phyloP scores from a whole-genome alignment of 1,284 basidiomycete species.

The Cutaneotrichosporon mucoides region DNA sequence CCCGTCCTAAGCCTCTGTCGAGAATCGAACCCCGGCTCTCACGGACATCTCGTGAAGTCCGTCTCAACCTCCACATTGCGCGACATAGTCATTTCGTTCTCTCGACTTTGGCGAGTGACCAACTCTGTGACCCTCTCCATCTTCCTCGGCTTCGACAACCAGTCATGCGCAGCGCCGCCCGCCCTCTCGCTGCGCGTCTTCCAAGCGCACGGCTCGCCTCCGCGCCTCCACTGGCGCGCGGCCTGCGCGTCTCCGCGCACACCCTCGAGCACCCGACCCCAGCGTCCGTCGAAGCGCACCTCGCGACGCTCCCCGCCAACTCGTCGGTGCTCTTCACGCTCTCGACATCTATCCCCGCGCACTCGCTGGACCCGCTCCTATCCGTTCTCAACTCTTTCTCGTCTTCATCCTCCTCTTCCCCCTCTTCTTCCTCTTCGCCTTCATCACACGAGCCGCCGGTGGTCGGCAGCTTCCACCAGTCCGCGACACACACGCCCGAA shows the following conservation, averaged over 20 bases:
- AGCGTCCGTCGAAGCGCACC: neutral
- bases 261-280: slow-evolving; percentile 28
- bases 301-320: neutral
- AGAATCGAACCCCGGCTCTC: too few species aligned
- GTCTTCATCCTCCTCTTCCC: neutral
- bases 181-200: neutral
- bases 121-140: neutral
- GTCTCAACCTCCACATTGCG: neutral
- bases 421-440: neutral
- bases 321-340: slow-evolving; percentile 30
- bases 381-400: slow-evolving; percentile 16
- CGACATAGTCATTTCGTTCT: neutral
- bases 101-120: neutral
- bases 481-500: slow-evolving; percentile 22
- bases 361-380: slow-evolving; percentile 21
- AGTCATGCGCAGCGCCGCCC: neutral
- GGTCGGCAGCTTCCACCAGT: slow-evolving; percentile 33
- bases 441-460: slow-evolving; percentile 4
- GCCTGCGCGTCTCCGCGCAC: slow-evolving; percentile 17
- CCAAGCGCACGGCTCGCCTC: neutral
- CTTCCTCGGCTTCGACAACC: neutral
- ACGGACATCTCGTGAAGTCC: neutral
- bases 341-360: slow-evolving; percentile 27
- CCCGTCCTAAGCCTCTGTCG: too few species aligned
- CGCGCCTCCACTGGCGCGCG: neutral